These are phyloP conservation scores for Leccinum longicurvipes DNA, from an alignment of 768 basidiomycete species.

Conservation along the genomic window DNA sequence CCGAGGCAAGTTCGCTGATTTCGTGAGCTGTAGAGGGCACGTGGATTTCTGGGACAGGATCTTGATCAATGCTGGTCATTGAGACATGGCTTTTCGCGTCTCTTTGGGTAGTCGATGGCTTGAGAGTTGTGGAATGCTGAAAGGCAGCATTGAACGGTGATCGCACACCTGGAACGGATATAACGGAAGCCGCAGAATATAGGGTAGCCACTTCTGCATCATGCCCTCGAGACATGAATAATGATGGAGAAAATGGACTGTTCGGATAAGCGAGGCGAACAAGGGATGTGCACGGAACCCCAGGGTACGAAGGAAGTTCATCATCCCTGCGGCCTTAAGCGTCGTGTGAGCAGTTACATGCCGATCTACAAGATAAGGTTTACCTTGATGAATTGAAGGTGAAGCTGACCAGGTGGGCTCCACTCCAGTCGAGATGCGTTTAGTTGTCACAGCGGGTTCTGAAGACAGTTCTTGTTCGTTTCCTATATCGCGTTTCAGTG, in stretches of 20 bases:
- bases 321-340: slow-evolving; percentile 21
- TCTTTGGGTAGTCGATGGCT: slow-evolving; percentile 26
- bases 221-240: slow-evolving; percentile 35
- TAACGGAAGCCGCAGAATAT: slow-evolving; percentile 81
- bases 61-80: slow-evolving; percentile 21
- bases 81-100: slow-evolving; percentile 20
- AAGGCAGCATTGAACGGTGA: slow-evolving; percentile 38
- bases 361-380: not conserved
- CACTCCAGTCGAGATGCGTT: slow-evolving; percentile 7
- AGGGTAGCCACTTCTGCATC: slow-evolving; percentile 83
- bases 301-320: slow-evolving; percentile 41
- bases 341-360: slow-evolving; percentile 8
- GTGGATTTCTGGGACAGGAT: slow-evolving; percentile 38
- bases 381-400: slow-evolving; percentile 21
- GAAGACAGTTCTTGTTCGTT: slow-evolving; percentile 12
- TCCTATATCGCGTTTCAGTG: slow-evolving; percentile 18
- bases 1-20: slow-evolving; percentile 74
- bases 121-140: slow-evolving; percentile 24
- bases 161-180: slow-evolving; percentile 55
- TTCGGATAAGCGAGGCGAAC: slow-evolving; percentile 67
- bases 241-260: slow-evolving; percentile 49
- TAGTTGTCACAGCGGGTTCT: slow-evolving; percentile 13
- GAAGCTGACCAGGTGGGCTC: slow-evolving; percentile 19
- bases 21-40: slow-evolving; percentile 58
- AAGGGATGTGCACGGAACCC: slow-evolving; percentile 69